phyloP scores from a whole-genome alignment of 768 basidiomycete genomes.

The Tulasnella sp. region DNA sequence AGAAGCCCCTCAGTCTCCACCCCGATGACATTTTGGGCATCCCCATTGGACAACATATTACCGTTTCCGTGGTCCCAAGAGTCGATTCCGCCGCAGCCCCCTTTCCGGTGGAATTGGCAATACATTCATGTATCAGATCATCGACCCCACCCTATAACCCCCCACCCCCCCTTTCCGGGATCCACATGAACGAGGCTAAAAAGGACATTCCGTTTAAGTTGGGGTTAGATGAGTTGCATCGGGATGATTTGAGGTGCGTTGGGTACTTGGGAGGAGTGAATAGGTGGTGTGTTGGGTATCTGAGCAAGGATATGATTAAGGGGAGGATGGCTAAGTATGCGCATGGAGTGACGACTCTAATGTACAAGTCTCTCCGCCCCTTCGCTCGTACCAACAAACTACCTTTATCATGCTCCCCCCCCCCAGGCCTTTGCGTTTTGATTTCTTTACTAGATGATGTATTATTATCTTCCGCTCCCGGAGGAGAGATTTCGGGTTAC shows the following conservation, averaged over 20 bases:
- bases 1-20: conserved; percentile 84
- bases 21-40: conserved; percentile 75
- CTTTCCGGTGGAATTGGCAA: conserved; percentile 98
- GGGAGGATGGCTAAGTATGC: conserved; percentile 57
- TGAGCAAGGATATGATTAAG: conserved; percentile 85
- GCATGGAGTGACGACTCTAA: conserved; percentile 68
- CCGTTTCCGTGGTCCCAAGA: conserved; percentile 88
- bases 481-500: too few species aligned
- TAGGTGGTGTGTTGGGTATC: conserved; percentile 84
- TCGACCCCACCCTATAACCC: conserved; percentile 85
- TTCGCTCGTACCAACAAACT: too few species aligned
- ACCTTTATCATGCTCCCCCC: too few species aligned
- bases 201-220: conserved; percentile 88
- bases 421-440: too few species aligned
- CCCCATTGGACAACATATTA: conserved; percentile 94
- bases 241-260: conserved; percentile 66
- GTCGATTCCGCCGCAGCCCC: conserved; percentile 77
- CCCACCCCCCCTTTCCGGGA: conserved; percentile 59
- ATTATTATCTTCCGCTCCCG: too few species aligned
- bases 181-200: conserved; percentile 91
- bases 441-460: too few species aligned
- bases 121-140: conserved; percentile 98
- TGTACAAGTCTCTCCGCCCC: too few species aligned
- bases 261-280: conserved; percentile 89
- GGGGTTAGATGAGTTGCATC: conserved; percentile 77